A percentile compares a stretch with the other conserved stretches of the same genome.
These are phyloP conservation scores for Tylopilus plumbeoviolaceoides DNA, from an alignment of 768 basidiomycete genomes.

Conservation along the genomic window DNA sequence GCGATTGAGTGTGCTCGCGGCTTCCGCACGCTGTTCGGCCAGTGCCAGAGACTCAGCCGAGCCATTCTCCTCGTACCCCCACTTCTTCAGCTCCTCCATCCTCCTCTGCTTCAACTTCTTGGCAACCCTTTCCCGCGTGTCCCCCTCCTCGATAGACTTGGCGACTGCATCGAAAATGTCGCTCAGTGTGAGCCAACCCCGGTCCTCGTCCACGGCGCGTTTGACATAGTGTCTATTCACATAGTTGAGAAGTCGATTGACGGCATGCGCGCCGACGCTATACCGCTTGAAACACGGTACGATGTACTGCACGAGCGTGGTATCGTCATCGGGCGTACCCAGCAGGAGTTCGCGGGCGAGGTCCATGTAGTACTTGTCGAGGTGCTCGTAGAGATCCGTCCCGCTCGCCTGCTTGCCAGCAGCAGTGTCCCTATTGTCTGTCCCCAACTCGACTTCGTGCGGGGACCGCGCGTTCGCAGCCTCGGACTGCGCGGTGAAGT, in stretches of 20 bases:
- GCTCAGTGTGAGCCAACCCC: conserved; percentile 67
- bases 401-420: conserved; percentile 40
- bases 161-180: conserved; percentile 63
- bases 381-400: conserved; percentile 66
- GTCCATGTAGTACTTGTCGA: conserved; percentile 68
- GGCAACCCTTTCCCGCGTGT: conserved; percentile 58
- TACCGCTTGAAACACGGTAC: conserved; percentile 70
- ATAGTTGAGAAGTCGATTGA: conserved; percentile 73
- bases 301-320: conserved; percentile 64
- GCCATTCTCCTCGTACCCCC: conserved; percentile 60
- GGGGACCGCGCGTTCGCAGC: conserved; percentile 28
- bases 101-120: conserved; percentile 55
- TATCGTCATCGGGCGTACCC: conserved; percentile 63
- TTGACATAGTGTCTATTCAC: conserved; percentile 69
- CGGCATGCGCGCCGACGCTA: conserved; percentile 59
- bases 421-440: conserved; percentile 20
- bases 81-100: conserved; percentile 61
- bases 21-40: conserved; percentile 71
- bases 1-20: conserved; percentile 64
- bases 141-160: conserved; percentile 45
- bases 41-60: conserved; percentile 43
- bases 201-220: conserved; percentile 73
- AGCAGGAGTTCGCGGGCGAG: conserved; percentile 58
- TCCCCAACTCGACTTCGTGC: conserved; percentile 1
- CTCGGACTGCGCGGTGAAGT: conserved; percentile 63